A percentile compares a stretch with the other conserved stretches of the same genome.
phyloP scores from a whole-genome alignment of 2,329 filamentous ascomycete species.

The Trichothecium roseum region DNA sequence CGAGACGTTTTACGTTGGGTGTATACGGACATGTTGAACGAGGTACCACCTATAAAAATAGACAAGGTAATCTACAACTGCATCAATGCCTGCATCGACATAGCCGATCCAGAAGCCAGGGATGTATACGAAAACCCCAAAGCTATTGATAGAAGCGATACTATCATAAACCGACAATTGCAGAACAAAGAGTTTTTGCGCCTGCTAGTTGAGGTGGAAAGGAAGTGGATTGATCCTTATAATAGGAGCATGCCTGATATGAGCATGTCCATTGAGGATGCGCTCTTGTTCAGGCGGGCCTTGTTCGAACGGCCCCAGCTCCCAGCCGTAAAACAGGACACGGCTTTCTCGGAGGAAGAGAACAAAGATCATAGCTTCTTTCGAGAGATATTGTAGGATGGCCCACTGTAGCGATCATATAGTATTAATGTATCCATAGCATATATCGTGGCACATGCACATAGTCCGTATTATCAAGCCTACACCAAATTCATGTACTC shows the following conservation, averaged over 20 bases:
- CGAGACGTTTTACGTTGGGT: slow-evolving; percentile 38
- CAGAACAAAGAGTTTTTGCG: slow-evolving; percentile 20
- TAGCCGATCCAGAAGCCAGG: slow-evolving; percentile 46
- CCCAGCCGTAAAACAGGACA: no score
- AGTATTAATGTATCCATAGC: no score
- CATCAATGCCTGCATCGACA: slow-evolving; percentile 41
- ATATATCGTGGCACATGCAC: no score
- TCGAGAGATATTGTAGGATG: no score
- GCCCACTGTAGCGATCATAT: no score
- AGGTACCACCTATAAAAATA: slow-evolving; percentile 37
- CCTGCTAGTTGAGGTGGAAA: slow-evolving; percentile 20
- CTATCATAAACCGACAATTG: slow-evolving; percentile 12
- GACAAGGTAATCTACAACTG: slow-evolving; percentile 31
- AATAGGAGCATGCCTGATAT: not conserved
- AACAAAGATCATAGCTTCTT: no score
- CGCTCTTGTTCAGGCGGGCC: not conserved
- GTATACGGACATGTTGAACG: slow-evolving; percentile 48
- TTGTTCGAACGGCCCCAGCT: no score
- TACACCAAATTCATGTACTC: no score
- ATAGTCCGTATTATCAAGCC: no score
- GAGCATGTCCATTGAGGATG: not conserved
- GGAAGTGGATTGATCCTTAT: slow-evolving; percentile 5
- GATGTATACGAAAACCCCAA: no score
- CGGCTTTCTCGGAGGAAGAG: no score
- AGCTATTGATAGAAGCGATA: no score